phyloP scores from a whole-genome alignment of 108 stramenopile genomes.

The Discostella stelligeroides region DNA sequence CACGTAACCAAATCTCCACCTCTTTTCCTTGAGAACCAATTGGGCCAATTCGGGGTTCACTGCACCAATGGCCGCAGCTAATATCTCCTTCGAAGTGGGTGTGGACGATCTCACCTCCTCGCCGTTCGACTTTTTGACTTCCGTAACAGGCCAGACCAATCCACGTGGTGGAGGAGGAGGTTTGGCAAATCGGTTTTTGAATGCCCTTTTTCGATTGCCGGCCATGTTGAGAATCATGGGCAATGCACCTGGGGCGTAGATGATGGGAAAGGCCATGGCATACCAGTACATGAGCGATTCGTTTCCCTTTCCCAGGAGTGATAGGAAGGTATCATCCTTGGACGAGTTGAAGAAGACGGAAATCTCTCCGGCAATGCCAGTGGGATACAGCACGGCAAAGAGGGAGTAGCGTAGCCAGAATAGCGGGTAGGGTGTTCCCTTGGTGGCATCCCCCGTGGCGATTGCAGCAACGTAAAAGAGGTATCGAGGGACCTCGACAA shows the following conservation, averaged over 20 bases:
- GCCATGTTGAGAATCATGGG: conserved; percentile 97
- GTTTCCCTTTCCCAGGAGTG: conserved; percentile 43
- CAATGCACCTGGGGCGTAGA: conserved; percentile 89
- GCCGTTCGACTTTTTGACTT: conserved; percentile 51
- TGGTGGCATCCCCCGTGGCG: conserved; percentile 84
- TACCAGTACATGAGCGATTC: conserved; percentile 57
- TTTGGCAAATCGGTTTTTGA: conserved; percentile 90
- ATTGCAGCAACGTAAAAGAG: conserved; percentile 91
- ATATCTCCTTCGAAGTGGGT: conserved; percentile 79
- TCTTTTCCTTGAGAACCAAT: conserved; percentile 60
- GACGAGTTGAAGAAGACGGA: conserved; percentile 77
- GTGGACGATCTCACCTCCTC: conserved; percentile 82
- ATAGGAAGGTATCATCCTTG: conserved; percentile 55
- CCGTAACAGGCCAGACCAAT: conserved; percentile 86
- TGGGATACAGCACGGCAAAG: conserved; percentile 94
- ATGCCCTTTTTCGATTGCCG: conserved; percentile 84
- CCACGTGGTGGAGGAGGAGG: conserved; percentile 90
- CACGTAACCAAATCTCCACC: conserved; percentile 90
- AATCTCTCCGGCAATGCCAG: conserved; percentile 93
- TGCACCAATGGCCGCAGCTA: conserved; percentile 88
- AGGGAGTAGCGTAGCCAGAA: conserved; percentile 97
- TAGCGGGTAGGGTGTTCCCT: conserved; percentile 89
- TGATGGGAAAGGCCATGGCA: conserved; percentile 62
- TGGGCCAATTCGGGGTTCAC: conserved; percentile 69
- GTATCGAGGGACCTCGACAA: conserved; percentile 95